Base-by-base conservation (phyloP, 2,329 filamentous ascomycete genomes). In the Fusarium sp. region DNA sequence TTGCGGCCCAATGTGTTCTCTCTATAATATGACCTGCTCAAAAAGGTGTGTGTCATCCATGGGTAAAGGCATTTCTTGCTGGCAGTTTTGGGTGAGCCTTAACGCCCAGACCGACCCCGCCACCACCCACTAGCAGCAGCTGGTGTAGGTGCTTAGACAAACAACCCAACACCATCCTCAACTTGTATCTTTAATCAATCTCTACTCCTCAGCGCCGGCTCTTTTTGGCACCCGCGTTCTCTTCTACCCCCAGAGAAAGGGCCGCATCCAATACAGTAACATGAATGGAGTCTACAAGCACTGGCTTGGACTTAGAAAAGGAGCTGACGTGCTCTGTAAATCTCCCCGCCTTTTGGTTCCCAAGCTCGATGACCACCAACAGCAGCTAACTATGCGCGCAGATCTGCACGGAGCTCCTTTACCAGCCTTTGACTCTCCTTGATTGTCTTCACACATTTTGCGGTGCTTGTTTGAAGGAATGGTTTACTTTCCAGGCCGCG, bases 371-470 rank as follows among this genome's bases (percentile, higher is more conserved):
- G 46, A 57, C 60, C 20, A 30, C 44, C 58, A 53, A 57, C 30
- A 22, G 24, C 42, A 56, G 40, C 71, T 74, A 55, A 74, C 65
- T 53, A 55, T 65, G 63, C 51, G 44, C 55, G 49, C 60, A 98
- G 94, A 99, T 99, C 77, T 99, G 96, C 85, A 97, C 95, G 74
- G 96, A 98, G 80, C 88, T 97, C 71, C 90, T 97, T 69, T 97
- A 94, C 82, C 93, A 97, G 79, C 94, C 94, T 34, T 87, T 97
- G 70, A 97, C 94, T 29, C 89, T 97, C 52, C 92, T 97, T 79
- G 93, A 97, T 83, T 97, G 94, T 79, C 88, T 97, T 46, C 94
- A 97, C 82, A 98, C 95, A 47, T 99, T 97, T 81, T 99, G 96
- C 83, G 96, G 94, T 70, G 92, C 93, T 41, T 99, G 96, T 78